Evolutionary conservation across 2,329 filamentous ascomycete genomes (phyloP).

Genomic region (Aspergillus pseudotamarii): DNA sequence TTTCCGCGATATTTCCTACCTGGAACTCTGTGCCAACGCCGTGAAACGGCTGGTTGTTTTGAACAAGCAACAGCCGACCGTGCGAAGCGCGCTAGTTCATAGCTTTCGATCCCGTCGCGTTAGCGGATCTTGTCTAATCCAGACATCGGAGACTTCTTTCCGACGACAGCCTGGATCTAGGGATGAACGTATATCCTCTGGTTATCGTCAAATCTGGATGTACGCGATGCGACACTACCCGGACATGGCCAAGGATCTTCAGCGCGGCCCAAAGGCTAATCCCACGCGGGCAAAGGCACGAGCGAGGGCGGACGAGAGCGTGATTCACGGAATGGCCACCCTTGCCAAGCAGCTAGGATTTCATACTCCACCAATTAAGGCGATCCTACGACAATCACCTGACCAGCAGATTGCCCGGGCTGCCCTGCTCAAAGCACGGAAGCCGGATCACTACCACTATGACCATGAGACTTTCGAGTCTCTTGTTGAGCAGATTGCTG

Average conservation of each 20-base stretch:
- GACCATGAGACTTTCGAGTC: constrained; percentile 2
- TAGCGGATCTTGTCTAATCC: constrained; percentile 20
- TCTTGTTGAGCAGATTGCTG: constrained; percentile 6
- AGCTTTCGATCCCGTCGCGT: neutral
- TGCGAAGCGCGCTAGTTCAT: constrained; percentile 1
- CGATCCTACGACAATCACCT: constrained; percentile 5
- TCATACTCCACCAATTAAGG: neutral
- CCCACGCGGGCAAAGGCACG: constrained; percentile 4
- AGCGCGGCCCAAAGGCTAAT: constrained; percentile 5
- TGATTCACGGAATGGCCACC: constrained; percentile 8
- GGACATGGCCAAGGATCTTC: constrained; percentile 12
- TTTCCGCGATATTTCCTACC: constrained; percentile 41
- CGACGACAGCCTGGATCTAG: constrained; percentile 14
- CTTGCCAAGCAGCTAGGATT: constrained; percentile 10
- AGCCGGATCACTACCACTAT: constrained; percentile 6
- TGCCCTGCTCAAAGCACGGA: constrained; percentile 10
- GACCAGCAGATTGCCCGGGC: constrained; percentile 8
- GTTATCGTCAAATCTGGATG: constrained; percentile 34
- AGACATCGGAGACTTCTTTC: constrained; percentile 29
- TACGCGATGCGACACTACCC: constrained; percentile 35
- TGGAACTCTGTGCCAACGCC: constrained; percentile 30
- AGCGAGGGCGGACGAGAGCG: constrained; percentile 3
- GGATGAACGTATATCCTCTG: constrained; percentile 16
- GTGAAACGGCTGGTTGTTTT: constrained; percentile 30
- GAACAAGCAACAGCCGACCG: constrained; percentile 6